Evolutionary conservation across 2,329 filamentous ascomycete species (phyloP).

Genomic region (Bipolaris gigantea): DNA sequence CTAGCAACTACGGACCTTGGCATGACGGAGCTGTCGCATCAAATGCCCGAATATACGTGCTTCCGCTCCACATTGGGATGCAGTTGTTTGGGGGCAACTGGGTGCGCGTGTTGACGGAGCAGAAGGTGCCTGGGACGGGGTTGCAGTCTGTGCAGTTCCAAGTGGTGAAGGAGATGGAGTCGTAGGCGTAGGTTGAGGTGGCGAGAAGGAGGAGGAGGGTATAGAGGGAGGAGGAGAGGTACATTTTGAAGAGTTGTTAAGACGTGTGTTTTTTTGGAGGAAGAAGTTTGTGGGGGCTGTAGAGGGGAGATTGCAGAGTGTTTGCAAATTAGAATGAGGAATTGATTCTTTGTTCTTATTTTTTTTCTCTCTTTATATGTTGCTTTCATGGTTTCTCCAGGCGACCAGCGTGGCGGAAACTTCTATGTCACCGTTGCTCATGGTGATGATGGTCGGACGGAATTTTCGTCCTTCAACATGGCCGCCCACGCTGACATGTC

Average conservation of each 20-base stretch:
- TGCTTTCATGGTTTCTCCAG: too few relatives aligned
- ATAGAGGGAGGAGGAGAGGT: background rate
- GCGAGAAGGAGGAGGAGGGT: background rate
- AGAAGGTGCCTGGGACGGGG: background rate
- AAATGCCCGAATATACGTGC: background rate
- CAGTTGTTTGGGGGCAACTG: background rate
- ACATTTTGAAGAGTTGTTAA: background rate
- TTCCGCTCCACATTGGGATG: constrained; percentile 1
- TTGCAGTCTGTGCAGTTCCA: constrained; percentile 4
- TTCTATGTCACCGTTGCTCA: too few relatives aligned
- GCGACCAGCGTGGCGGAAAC: too few relatives aligned
- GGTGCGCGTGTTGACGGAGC: background rate
- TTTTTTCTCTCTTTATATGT: background rate
- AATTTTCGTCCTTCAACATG: background rate
- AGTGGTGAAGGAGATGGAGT: constrained; percentile 1
- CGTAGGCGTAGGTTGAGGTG: background rate
- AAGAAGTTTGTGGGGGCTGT: background rate
- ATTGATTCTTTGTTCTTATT: background rate
- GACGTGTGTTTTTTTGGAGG: background rate
- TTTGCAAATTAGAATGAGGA: too few relatives aligned
- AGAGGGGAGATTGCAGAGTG: too few relatives aligned
- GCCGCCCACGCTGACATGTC: background rate
- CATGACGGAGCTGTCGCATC: background rate
- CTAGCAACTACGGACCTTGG: too few relatives aligned
- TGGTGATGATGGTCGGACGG: background rate